Evolutionary conservation across 768 basidiomycete genomes (phyloP), one percentile per base, ranked within the genome.

Genomic region (Aureoboletus auriporus): DNA sequence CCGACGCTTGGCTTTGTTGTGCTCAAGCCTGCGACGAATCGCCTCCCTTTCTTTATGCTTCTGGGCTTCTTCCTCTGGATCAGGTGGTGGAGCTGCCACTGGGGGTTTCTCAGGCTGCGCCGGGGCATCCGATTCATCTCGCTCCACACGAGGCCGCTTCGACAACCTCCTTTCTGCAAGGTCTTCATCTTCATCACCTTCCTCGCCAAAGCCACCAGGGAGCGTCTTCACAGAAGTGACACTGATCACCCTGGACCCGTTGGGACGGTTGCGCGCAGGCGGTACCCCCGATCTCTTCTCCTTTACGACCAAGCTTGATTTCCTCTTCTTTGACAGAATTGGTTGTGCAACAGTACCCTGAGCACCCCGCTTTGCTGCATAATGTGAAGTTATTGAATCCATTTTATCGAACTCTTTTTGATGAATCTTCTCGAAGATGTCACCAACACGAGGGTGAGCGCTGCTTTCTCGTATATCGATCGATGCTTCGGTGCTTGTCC

Each of bases 351-450:
- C 39, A 2, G 47, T 44, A n/a, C 26, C 60, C 62, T 48, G 64
- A 16, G 38, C 42, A 9, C 61, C 59, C 14, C 74, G 69, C 40
- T 61, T 69, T 27, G 74, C 75, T 5, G 78, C 73, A 56, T 79
- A 79, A 51, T 78, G 76, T 10, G 58, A 70, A 10, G 70, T 76
- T 58, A 90, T 89, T 7, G 84, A 82, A 55, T 87, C 85, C 89
- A 91, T 91, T 73, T 80, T 84, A 46, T 68, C 67, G 61, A 90
- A 90, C 48, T 78, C 77, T 31, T 76, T 72, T 46, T 82, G 75
- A 57, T 92, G 89, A 23, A 71, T 60, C 57, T 75, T 78, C 17
- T 83, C 76, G 59, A 89, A 79, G 40, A 72, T 59, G 46, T 64
- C 65, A 4, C 45, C 54, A 3, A 76, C 57, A 27, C 57, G 51